A percentile compares a stretch with the other conserved stretches of the same genome.
phyloP scores from a whole-genome alignment of 2,329 filamentous ascomycete species.

The Clonostachys rhizophaga region DNA sequence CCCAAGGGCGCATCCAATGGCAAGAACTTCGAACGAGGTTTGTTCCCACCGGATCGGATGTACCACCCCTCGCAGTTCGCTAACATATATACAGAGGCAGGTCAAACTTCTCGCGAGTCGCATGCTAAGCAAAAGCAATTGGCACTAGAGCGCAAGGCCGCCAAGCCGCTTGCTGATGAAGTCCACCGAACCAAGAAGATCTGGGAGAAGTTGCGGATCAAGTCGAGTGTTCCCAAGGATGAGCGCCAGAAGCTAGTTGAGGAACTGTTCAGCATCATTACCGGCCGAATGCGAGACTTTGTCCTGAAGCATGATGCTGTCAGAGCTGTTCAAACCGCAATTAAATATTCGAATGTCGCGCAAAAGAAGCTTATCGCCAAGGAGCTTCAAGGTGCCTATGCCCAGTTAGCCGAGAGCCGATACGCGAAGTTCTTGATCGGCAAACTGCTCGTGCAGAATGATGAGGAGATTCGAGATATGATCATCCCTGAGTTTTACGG shows the following conservation, averaged over 20 bases:
- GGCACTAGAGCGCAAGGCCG: slow-evolving; percentile 81
- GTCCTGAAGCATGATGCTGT: slow-evolving; percentile 98
- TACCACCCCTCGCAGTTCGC: slow-evolving; percentile 1
- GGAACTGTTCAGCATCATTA: slow-evolving; percentile 89
- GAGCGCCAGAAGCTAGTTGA: slow-evolving; percentile 83
- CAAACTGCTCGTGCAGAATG: slow-evolving; percentile 90
- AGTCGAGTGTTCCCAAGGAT: slow-evolving; percentile 87
- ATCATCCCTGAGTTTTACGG: slow-evolving; percentile 96
- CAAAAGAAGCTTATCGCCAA: slow-evolving; percentile 82
- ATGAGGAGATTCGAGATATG: slow-evolving; percentile 78
- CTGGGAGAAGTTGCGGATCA: slow-evolving; percentile 89
- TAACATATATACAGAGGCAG: slow-evolving; percentile 23
- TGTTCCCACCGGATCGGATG: slow-evolving; percentile 7
- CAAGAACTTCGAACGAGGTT: slow-evolving; percentile 37
- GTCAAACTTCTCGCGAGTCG: slow-evolving; percentile 72
- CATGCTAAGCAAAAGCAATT: slow-evolving; percentile 91
- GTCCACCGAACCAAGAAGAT: slow-evolving; percentile 90
- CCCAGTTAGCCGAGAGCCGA: slow-evolving; percentile 82
- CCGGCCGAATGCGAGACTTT: slow-evolving; percentile 87
- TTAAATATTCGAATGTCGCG: slow-evolving; percentile 87
- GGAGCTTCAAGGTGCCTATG: slow-evolving; percentile 82
- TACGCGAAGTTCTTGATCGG: slow-evolving; percentile 98
- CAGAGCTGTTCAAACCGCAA: slow-evolving; percentile 90
- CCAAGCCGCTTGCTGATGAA: slow-evolving; percentile 88
- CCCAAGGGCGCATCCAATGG: slow-evolving; percentile 21